These are phyloP conservation scores for Dalbergia cultrata DNA, from an alignment of 306 rosid species.

Conservation along the genomic window DNA sequence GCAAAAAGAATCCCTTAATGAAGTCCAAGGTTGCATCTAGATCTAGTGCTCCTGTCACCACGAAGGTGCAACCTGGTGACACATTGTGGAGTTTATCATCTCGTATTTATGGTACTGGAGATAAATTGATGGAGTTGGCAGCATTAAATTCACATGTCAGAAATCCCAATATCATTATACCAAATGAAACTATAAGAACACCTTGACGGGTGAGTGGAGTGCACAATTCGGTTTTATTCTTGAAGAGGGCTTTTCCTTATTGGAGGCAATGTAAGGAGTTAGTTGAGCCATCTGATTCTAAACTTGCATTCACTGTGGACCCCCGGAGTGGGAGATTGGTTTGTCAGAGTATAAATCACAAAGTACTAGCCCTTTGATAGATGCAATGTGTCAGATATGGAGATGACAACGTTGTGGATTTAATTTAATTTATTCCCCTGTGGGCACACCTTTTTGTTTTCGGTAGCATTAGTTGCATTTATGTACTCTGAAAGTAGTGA, in stretches of 20 bases:
- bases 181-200: conserved; percentile 62
- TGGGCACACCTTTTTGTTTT: conserved; percentile 12
- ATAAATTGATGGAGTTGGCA: conserved; percentile 76
- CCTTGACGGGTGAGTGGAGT: conserved; percentile 46
- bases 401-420: not conserved
- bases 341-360: conserved; percentile 19
- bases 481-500: not conserved
- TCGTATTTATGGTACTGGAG: conserved; percentile 64
- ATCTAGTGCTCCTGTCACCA: conserved; percentile 49
- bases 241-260: conserved; percentile 23
- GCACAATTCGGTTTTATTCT: conserved; percentile 1
- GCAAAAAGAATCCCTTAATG: conserved; percentile 62
- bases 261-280: conserved; percentile 15
- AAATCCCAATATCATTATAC: conserved; percentile 76
- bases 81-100: conserved; percentile 89
- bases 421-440: not conserved
- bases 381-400: not conserved
- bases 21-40: conserved; percentile 66
- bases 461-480: conserved; percentile 1
- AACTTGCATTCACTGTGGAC: not conserved
- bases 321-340: not conserved
- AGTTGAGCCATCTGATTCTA: not conserved
- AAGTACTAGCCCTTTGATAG: not conserved
- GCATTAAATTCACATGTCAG: conserved; percentile 69
- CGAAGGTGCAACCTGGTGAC: conserved; percentile 77